Evolutionary conservation across 352 stramenopile genomes (phyloP).

Genomic region (Globisporangium camurandrum): DNA sequence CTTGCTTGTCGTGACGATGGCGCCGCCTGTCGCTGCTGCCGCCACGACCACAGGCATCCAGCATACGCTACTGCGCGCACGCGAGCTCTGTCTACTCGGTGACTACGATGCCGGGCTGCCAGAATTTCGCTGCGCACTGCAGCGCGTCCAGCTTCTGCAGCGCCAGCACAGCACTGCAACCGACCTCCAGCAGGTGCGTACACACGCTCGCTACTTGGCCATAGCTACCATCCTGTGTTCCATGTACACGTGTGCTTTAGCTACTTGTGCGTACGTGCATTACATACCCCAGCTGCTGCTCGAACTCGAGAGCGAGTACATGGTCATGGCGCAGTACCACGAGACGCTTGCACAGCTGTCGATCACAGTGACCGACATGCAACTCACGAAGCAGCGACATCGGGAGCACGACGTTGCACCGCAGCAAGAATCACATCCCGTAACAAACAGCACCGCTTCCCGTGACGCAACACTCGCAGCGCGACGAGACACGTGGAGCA

Average conservation of each 20-base stretch:
- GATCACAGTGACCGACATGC: conserved; percentile 16
- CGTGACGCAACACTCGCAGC: conserved; percentile 12
- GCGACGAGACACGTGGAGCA: conserved; percentile 11
- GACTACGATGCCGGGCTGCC: conserved; percentile 44
- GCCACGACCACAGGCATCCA: neutral
- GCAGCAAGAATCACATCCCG: conserved; percentile 13
- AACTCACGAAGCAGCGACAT: conserved; percentile 18
- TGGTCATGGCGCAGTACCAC: conserved; percentile 35
- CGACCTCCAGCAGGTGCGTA: conserved; percentile 27
- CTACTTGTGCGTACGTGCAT: neutral
- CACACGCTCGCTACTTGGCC: neutral
- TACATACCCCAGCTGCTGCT: conserved; percentile 12
- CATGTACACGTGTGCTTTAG: neutral
- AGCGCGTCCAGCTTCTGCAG: conserved; percentile 18
- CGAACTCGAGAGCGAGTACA: conserved; percentile 46
- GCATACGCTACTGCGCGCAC: conserved; percentile 36
- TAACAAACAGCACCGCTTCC: neutral
- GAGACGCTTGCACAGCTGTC: conserved; percentile 31
- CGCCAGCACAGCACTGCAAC: conserved; percentile 15
- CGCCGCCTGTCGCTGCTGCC: no score
- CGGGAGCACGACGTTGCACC: conserved; percentile 3
- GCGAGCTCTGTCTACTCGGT: conserved; percentile 57
- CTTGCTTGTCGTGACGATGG: no score
- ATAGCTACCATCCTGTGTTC: no score
- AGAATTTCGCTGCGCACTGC: conserved; percentile 30